These are phyloP conservation scores for Pseudogymnoascus sp. DNA, from an alignment of 2,329 filamentous ascomycete species.

Conservation along the genomic window DNA sequence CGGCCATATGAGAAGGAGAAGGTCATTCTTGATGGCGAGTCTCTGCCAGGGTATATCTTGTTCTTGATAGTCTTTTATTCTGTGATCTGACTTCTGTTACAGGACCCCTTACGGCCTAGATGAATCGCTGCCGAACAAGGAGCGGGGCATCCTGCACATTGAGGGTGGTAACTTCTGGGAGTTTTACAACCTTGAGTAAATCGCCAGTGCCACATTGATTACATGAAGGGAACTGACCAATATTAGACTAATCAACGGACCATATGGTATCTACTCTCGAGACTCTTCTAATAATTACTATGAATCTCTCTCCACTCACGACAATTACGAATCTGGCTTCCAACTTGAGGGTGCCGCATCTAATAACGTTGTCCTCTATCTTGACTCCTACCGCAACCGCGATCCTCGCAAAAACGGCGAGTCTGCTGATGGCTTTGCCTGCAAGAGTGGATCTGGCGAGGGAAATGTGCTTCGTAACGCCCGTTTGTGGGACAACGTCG, in stretches of 20 bases:
- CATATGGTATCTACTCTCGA: conserved; percentile 32
- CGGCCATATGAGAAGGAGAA: conserved; percentile 36
- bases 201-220: neutral
- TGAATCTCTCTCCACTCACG: conserved; percentile 31
- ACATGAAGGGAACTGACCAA: neutral
- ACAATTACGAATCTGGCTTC: conserved; percentile 35
- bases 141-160: conserved; percentile 42
- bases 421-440: conserved; percentile 42
- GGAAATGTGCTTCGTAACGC: conserved; percentile 40
- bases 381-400: conserved; percentile 39
- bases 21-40: conserved; percentile 41
- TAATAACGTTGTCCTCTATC: conserved; percentile 36
- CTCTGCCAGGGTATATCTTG: conserved; percentile 19
- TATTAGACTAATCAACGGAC: conserved; percentile 29
- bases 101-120: conserved; percentile 36
- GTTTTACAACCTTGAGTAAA: conserved; percentile 33
- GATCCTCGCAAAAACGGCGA: conserved; percentile 45
- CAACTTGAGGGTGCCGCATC: conserved; percentile 30
- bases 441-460: conserved; percentile 39
- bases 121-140: conserved; percentile 32
- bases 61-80: neutral
- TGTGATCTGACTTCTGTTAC: conserved; percentile 3
- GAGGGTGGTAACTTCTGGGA: conserved; percentile 39
- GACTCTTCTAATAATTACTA: conserved; percentile 32
- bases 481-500: conserved; percentile 43